Percentiles rank a stretch among this genome's conserved stretches.
phyloP scores from a whole-genome alignment of 352 stramenopile species.

The Globisporangium uncinulatum region DNA sequence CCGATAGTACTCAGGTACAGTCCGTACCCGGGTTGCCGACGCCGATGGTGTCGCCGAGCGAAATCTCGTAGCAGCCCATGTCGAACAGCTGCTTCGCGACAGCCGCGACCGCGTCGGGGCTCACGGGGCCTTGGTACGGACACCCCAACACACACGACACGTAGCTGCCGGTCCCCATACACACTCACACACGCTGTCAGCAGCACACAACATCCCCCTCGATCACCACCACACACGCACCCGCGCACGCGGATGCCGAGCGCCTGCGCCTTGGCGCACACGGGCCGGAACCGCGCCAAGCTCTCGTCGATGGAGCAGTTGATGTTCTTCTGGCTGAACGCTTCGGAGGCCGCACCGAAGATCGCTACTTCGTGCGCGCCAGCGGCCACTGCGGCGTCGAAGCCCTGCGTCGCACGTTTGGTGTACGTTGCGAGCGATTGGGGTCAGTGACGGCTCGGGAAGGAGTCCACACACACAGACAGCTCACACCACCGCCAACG shows the following conservation, averaged over 20 bases:
- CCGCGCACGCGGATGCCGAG: conserved; percentile 88
- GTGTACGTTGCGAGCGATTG: neutral
- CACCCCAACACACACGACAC: conserved; percentile 96
- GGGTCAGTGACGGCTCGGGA: too few species aligned
- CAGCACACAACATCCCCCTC: neutral
- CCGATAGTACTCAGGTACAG: neutral
- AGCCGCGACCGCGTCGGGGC: conserved; percentile 73
- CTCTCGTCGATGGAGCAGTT: conserved; percentile 96
- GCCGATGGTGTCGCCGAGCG: conserved; percentile 92
- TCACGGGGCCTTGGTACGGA: conserved; percentile 91
- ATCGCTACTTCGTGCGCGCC: conserved; percentile 93
- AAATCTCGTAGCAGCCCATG: conserved; percentile 95
- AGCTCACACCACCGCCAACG: neutral
- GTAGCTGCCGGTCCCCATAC: conserved; percentile 50
- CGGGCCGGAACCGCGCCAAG: conserved; percentile 88
- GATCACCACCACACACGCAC: conserved; percentile 17
- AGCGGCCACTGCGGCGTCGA: conserved; percentile 81
- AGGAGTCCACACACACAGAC: neutral
- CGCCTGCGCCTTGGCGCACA: conserved; percentile 78
- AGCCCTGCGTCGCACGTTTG: conserved; percentile 37
- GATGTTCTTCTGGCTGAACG: conserved; percentile 96
- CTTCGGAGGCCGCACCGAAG: conserved; percentile 93
- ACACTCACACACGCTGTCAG: neutral
- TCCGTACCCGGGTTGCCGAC: conserved; percentile 80
- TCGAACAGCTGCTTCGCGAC: conserved; percentile 86